Evolutionary conservation across 345 rosid species (phyloP), one percentile per base, ranked within the genome.

Genomic region (Salix viminalis): DNA sequence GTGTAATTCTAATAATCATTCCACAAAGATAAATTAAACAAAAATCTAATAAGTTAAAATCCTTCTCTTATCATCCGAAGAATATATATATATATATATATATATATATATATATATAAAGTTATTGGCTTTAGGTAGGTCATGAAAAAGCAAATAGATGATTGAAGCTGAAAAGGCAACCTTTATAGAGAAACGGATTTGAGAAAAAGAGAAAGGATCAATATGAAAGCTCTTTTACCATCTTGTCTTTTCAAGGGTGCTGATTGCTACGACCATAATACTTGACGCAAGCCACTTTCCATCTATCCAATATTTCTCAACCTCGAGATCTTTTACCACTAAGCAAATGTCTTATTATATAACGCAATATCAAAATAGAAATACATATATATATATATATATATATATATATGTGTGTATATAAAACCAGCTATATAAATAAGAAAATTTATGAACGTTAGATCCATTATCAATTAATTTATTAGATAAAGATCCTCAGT

Each of bases 1-100:
- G 0, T 41, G 0, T 32, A 41, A 8, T 11, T 5, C 44, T 9
- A 8, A 0, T 2, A 42, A 1, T 10, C 4, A 3, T 3, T 13
- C 15, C 15, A 10, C n/a, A 44, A 50, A 50, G 56, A 16, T 16
- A 50, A 50, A 50, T 16, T 16, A 18, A 50, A 50, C 18, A 50
- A 50, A 50, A 5, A 16, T 9, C 12, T 41, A 41, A 2, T 41
- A 41, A 41, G 13, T 41, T 2, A 2, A 41, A 41, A 41, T 10
- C 13, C 10, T 2, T 41, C 11, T 41, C 12, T 41, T 41, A 9
- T 41, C 12, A 8, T 41, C 44, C 12, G 5, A 3, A 13, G 13
- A 44, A 12, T 44, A 44, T 13, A 52, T 18, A 52, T 6, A 6
- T 6, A 52, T 30, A 30, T 30, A 30, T 30, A 50, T 4, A 12